Evolutionary conservation across 1,284 basidiomycete species (phyloP).

Genomic region (Pholiota adiposa): DNA sequence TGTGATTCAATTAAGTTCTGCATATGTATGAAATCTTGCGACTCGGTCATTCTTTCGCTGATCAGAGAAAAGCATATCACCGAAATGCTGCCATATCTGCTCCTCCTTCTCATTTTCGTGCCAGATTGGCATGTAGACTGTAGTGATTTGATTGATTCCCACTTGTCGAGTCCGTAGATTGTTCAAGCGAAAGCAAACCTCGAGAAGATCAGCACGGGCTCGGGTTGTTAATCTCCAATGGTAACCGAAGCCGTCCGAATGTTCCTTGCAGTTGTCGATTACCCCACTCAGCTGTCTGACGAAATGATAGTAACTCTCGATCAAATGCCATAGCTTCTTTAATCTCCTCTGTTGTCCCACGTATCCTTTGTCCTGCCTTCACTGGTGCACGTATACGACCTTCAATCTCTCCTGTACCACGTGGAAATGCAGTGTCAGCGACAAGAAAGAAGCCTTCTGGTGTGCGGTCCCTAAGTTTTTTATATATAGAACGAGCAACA

Average conservation of each 20-base stretch:
- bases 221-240: too few species aligned
- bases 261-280: too few species aligned
- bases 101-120: slow-evolving; percentile 24
- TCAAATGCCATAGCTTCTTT: slow-evolving; percentile 13
- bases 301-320: background rate
- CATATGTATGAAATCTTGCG: slow-evolving; percentile 29
- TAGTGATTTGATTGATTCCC: slow-evolving; percentile 43
- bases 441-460: slow-evolving; percentile 45
- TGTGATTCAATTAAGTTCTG: too few species aligned
- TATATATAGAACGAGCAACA: slow-evolving; percentile 42
- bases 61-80: slow-evolving; percentile 37
- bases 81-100: slow-evolving; percentile 35
- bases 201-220: background rate
- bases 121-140: slow-evolving; percentile 44
- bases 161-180: slow-evolving; percentile 37
- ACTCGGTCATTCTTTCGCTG: slow-evolving; percentile 32
- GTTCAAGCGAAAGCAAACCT: slow-evolving; percentile 20
- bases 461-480: slow-evolving; percentile 33
- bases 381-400: slow-evolving; percentile 43
- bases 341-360: slow-evolving; percentile 24
- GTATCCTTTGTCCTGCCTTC: slow-evolving; percentile 37
- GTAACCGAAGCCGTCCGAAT: too few species aligned
- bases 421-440: slow-evolving; percentile 49
- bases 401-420: slow-evolving; percentile 26
- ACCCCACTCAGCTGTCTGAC: too few species aligned